phyloP scores from a whole-genome alignment of 2,329 filamentous ascomycete genomes.

The Colletotrichum sansevieriae region DNA sequence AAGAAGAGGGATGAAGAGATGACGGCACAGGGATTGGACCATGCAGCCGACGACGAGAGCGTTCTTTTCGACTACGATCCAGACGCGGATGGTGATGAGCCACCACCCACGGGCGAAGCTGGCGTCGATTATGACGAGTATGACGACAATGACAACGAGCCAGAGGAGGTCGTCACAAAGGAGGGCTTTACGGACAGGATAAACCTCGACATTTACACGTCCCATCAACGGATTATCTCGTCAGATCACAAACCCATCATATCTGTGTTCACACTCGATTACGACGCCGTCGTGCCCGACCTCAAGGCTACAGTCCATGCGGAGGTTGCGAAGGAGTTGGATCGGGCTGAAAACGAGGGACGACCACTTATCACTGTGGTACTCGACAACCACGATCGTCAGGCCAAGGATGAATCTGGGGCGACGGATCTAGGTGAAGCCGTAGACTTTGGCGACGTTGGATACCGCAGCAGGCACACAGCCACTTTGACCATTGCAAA shows the following conservation, averaged over 20 bases:
- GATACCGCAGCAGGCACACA: constrained; percentile 75
- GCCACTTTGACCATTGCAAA: constrained; percentile 89
- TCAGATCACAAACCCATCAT: constrained; percentile 96
- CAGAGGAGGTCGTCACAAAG: constrained; percentile 66
- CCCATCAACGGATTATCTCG: constrained; percentile 89
- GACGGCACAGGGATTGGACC: constrained; percentile 81
- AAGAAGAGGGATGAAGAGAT: constrained; percentile 86
- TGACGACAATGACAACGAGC: constrained; percentile 59
- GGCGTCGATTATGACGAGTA: constrained; percentile 73
- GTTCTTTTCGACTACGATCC: constrained; percentile 94
- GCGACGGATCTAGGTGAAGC: constrained; percentile 62
- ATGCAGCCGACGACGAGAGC: constrained; percentile 81
- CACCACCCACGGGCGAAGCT: constrained; percentile 49
- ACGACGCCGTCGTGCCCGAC: constrained; percentile 87
- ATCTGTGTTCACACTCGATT: constrained; percentile 85
- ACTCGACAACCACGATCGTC: constrained; percentile 70
- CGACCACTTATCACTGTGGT: constrained; percentile 86
- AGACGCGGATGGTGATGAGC: constrained; percentile 74
- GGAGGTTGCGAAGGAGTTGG: constrained; percentile 88
- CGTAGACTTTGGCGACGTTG: constrained; percentile 83
- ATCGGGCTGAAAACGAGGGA: constrained; percentile 91
- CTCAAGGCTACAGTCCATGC: constrained; percentile 86
- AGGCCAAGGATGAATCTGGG: constrained; percentile 42
- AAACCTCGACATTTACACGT: constrained; percentile 77
- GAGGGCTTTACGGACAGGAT: constrained; percentile 70